These are phyloP conservation scores for Pichia sp. DNA, from an alignment of 1,139 yeast genomes.

Conservation along the genomic window DNA sequence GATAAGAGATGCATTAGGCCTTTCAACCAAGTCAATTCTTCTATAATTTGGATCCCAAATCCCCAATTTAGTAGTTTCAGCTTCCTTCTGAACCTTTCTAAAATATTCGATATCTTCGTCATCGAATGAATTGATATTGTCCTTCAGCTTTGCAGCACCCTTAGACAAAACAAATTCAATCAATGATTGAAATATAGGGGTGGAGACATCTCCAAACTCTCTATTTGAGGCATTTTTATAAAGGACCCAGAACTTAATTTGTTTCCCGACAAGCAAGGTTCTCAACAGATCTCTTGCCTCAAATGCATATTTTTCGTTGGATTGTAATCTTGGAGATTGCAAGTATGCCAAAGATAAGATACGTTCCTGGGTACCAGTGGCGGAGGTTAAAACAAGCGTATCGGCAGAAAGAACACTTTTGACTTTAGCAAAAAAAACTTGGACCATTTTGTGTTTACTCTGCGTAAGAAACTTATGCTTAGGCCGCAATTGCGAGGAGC, in stretches of 20 bases:
- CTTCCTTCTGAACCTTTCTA: slow-evolving; percentile 44
- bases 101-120: slow-evolving; percentile 36
- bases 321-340: slow-evolving; percentile 43
- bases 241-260: slow-evolving; percentile 54
- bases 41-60: slow-evolving; percentile 44
- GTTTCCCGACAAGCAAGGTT: slow-evolving; percentile 63
- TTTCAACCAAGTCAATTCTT: slow-evolving; percentile 32
- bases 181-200: slow-evolving; percentile 62
- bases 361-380: slow-evolving; percentile 46
- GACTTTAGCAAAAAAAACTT: slow-evolving; percentile 51
- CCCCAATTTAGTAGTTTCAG: slow-evolving; percentile 47
- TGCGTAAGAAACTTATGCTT: neutral
- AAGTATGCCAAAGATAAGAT: slow-evolving; percentile 60
- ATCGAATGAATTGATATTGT: slow-evolving; percentile 43
- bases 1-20: slow-evolving; percentile 34
- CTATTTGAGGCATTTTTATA: slow-evolving; percentile 47
- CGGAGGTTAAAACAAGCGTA: slow-evolving; percentile 59
- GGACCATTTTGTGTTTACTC: slow-evolving; percentile 21
- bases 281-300: slow-evolving; percentile 62
- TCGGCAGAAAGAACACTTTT: slow-evolving; percentile 72
- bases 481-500: neutral
- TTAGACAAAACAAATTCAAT: slow-evolving; percentile 51
- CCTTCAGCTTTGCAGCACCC: slow-evolving; percentile 63
- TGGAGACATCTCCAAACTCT: slow-evolving; percentile 67
- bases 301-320: slow-evolving; percentile 42